Evolutionary conservation across 176 grass and related monocot species (phyloP), one percentile per base, ranked within the genome.

Genomic region (Juncus effusus): DNA sequence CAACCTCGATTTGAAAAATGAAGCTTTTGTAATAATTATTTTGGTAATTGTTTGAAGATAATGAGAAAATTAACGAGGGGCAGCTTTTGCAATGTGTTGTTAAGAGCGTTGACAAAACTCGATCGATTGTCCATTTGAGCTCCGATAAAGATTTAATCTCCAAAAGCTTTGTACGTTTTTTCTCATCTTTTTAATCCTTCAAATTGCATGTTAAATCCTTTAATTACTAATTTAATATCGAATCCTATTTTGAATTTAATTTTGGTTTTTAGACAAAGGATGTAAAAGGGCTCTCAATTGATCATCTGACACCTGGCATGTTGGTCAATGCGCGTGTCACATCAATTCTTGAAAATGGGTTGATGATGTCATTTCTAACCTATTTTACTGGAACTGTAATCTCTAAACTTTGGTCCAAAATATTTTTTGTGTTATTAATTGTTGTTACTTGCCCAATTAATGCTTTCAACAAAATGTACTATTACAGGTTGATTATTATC

Each of bases 321-420:
- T 83, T 92, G 87, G 65, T 97, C 67, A 91, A 81, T 91, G 93
- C 93, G 42, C 84, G 85, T 54, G 80, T 91, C 64, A 75, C 77
- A 79, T 89, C 93, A 61, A 60, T 82, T 50, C 82, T 97, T 77
- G 93, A 91, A 70, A 97, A 91, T 79, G 88, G 93, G 44, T 52
- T 97, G 41, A 89, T 97, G 87, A 36, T 96, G 59, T 97, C 93
- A 53, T 97, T 96, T 79, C 77, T 97, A 77, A 92, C 82, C 60
- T 97, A 91, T 83, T 97, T 97, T 75, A 91, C 85, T 37, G 93
- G 88, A 89, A 97, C 93, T 10, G 93, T 97, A 81, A 79, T 65
- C 54, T 52, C 38, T 76, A 77, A 67, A 13, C 47, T n/a, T 80
- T 63, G 28, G 73, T 13, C 36, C 44, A 47, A 47, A 47, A 1